Evolutionary conservation across 306 rosid genomes (phyloP).

Genomic region (Gastrolobium bilobum): DNA sequence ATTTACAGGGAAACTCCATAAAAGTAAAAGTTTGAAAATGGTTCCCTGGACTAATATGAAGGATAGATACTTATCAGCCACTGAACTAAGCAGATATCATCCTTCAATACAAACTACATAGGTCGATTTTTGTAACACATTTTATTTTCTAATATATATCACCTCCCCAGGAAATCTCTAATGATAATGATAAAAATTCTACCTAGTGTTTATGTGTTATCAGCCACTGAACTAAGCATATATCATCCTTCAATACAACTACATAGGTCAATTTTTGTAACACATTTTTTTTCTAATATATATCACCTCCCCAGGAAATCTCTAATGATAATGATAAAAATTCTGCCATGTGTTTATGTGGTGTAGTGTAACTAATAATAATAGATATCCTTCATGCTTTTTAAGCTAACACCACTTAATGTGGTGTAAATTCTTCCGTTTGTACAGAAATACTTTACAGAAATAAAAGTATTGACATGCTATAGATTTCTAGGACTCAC

Average conservation of each 20-base stretch:
- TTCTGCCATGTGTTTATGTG: neutral
- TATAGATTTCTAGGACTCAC: neutral
- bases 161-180: too few species aligned
- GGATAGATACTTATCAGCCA: neutral
- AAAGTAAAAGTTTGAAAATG: neutral
- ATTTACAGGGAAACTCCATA: neutral
- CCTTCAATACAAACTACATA: neutral
- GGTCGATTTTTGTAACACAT: too few species aligned
- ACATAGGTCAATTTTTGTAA: neutral
- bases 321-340: too few species aligned
- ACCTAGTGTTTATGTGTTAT: neutral
- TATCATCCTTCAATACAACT: neutral
- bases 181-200: too few species aligned
- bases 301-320: too few species aligned
- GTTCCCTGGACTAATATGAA: neutral
- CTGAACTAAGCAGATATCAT: neutral
- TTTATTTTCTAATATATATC: too few species aligned
- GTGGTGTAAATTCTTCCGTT: neutral
- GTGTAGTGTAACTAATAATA: neutral
- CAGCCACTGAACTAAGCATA: constrained; percentile 11
- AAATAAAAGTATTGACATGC: neutral
- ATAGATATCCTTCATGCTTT: too few species aligned
- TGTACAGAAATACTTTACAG: neutral
- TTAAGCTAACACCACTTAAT: too few species aligned
- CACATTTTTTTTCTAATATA: too few species aligned